Percentiles rank a stretch among this genome's conserved stretches.
Evolutionary conservation across 2,329 filamentous ascomycete species (phyloP).

Genomic region (Xylaria sp.): DNA sequence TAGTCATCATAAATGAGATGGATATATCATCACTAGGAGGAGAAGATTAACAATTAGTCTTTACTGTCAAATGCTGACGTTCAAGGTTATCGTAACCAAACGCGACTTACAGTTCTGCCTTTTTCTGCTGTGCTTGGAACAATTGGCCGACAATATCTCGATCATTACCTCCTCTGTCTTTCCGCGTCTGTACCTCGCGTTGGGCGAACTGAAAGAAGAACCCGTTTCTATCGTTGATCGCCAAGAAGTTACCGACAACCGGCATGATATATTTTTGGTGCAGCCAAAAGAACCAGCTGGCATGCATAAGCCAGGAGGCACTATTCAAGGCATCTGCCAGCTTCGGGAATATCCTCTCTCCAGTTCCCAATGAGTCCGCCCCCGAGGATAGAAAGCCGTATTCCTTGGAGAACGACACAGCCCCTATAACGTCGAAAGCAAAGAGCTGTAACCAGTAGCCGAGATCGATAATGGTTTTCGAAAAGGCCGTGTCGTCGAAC

Average conservation of each 20-base stretch:
- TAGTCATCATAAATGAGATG: constrained; percentile 29
- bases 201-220: constrained; percentile 27
- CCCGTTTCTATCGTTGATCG: constrained; percentile 27
- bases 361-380: constrained; percentile 16
- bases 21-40: constrained; percentile 14
- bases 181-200: constrained; percentile 16
- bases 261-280: constrained; percentile 22
- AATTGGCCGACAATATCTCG: constrained; percentile 26
- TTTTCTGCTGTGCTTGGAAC: constrained; percentile 16
- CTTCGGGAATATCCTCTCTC: constrained; percentile 17
- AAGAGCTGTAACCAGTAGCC: constrained; percentile 25
- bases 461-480: constrained; percentile 12
- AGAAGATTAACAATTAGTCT: not conserved
- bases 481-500: constrained; percentile 10
- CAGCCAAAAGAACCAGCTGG: constrained; percentile 5
- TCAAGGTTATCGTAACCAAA: not conserved
- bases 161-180: constrained; percentile 12
- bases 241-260: constrained; percentile 24
- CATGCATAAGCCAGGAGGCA: constrained; percentile 19
- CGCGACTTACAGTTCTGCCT: constrained; percentile 16
- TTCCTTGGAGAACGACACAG: constrained; percentile 24
- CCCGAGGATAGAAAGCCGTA: constrained; percentile 24
- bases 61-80: not conserved
- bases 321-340: constrained; percentile 2
- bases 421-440: constrained; percentile 28